A percentile compares a stretch with the other conserved stretches of the same genome.
These are phyloP conservation scores for Eucalyptus decipiens DNA, from an alignment of 345 rosid species.

Conservation along the genomic window DNA sequence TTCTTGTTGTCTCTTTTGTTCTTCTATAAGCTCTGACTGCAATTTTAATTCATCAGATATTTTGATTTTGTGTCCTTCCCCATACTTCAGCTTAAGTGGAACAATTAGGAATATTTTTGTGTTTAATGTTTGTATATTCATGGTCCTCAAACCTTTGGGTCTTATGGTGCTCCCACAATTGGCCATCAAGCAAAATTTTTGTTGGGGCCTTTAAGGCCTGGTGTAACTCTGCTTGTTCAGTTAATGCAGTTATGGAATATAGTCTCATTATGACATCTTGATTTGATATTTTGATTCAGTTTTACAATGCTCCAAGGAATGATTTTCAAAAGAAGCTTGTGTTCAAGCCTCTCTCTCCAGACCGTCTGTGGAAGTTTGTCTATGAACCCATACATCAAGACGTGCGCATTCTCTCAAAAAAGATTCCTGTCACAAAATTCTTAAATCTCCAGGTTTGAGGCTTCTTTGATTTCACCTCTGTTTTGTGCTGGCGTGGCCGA, in stretches of 20 bases:
- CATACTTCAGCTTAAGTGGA: neutral
- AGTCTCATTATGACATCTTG: neutral
- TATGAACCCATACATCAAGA: slow-evolving; percentile 72
- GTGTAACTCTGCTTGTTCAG: neutral
- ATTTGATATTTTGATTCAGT: neutral
- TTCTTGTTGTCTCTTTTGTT: neutral
- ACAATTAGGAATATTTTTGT: neutral
- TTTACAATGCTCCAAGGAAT: neutral
- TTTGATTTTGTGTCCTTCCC: neutral
- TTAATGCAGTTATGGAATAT: neutral
- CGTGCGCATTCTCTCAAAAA: slow-evolving; percentile 59
- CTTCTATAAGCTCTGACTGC: neutral
- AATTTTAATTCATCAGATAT: neutral
- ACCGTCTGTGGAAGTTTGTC: slow-evolving; percentile 15
- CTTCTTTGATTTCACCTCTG: neutral
- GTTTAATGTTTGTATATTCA: neutral
- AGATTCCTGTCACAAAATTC: slow-evolving; percentile 74
- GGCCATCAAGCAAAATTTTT: neutral
- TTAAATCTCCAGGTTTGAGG: slow-evolving; percentile 68
- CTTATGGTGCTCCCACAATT: neutral
- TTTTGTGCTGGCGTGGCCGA: neutral
- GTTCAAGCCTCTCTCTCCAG: neutral
- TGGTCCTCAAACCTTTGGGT: neutral
- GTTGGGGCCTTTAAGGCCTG: neutral
- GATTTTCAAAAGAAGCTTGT: neutral